Percentiles rank a stretch among this genome's conserved stretches.
Conservation (phyloP, 1,284 basidiomycete genomes). For the Rhodofomes roseus region DNA sequence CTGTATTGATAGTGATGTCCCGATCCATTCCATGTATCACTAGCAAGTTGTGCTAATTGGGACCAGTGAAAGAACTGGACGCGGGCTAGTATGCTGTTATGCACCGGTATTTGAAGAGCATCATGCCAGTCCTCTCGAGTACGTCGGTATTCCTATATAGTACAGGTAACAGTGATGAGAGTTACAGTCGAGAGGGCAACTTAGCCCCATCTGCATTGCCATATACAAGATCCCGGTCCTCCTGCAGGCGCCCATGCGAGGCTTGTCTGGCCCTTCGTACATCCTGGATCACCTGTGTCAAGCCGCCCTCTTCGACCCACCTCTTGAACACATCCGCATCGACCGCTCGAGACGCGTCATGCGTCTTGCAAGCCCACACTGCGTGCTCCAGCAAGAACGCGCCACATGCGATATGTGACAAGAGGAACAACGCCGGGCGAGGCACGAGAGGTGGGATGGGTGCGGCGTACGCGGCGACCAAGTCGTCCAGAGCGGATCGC, state of each 20-base stretch:
- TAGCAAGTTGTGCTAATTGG: background rate
- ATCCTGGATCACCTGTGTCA: constrained; percentile 37
- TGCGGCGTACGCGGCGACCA: constrained; percentile 33
- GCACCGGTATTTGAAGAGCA: no score
- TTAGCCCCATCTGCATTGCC: background rate
- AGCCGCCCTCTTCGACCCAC: constrained; percentile 55
- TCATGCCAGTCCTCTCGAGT: no score
- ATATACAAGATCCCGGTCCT: background rate
- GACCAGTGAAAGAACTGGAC: no score
- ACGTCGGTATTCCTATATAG: no score
- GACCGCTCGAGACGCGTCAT: constrained; percentile 29
- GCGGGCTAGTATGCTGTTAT: no score
- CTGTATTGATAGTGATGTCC: background rate
- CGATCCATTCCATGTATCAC: background rate
- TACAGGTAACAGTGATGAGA: background rate
- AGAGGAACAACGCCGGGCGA: constrained; percentile 53
- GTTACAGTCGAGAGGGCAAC: background rate
- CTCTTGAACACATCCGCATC: constrained; percentile 53
- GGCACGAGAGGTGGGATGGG: constrained; percentile 44
- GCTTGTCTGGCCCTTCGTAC: constrained; percentile 32
- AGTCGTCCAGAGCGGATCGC: constrained; percentile 32
- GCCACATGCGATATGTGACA: constrained; percentile 49
- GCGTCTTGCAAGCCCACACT: constrained; percentile 45
- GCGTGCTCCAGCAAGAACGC: constrained; percentile 64
- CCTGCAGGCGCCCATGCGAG: background rate